Conservation (phyloP, 176 grass and related monocot species). For the Triticum timopheevii region DNA sequence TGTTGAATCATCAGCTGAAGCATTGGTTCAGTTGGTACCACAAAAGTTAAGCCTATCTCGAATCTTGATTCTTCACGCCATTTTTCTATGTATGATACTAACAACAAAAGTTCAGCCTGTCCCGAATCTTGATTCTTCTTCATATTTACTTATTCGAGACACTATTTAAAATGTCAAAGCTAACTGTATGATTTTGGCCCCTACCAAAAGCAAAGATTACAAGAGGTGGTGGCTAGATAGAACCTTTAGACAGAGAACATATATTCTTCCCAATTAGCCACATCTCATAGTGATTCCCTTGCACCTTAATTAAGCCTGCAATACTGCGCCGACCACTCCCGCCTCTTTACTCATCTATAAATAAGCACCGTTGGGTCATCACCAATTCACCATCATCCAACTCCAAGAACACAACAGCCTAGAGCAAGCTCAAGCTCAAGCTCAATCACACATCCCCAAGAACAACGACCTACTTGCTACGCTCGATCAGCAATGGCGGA, state of each 20-base stretch:
- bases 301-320: not conserved
- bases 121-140: not conserved
- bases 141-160: not conserved
- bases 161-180: not conserved
- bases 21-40: not conserved
- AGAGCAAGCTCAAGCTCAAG: not conserved
- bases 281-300: not conserved
- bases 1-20: not conserved
- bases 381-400: not conserved
- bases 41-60: not conserved
- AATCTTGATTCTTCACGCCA: not conserved
- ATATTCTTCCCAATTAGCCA: slow-evolving; percentile 5
- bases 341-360: not conserved
- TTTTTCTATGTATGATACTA: not conserved
- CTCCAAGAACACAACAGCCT: not conserved
- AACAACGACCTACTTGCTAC: too few relatives aligned
- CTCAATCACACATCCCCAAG: not conserved
- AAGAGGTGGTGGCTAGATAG: not conserved
- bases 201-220: slow-evolving; percentile 22
- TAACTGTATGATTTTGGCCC: not conserved
- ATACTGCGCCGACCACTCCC: not conserved
- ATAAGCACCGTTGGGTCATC: not conserved
- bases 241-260: not conserved
- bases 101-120: not conserved
- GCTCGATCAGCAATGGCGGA: slow-evolving; percentile 26